Evolutionary conservation across 2,329 filamentous ascomycete genomes (phyloP).

Genomic region (Decorospora gaudefroyi): DNA sequence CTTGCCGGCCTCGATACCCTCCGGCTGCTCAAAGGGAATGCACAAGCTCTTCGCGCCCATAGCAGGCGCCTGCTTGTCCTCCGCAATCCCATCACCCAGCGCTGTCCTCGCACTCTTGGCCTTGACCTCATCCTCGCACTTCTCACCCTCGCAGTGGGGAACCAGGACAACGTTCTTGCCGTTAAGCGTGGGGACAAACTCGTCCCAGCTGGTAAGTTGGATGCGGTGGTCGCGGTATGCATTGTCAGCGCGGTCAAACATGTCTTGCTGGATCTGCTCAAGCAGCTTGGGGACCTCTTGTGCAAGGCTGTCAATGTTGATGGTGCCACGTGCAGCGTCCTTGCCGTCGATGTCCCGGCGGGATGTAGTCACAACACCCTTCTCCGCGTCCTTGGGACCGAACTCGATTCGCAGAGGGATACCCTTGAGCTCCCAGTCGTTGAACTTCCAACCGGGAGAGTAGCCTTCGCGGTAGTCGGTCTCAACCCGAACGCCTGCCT

Average conservation of each 20-base stretch:
- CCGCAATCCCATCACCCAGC: constrained; percentile 66
- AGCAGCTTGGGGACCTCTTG: constrained; percentile 78
- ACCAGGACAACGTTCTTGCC: constrained; percentile 91
- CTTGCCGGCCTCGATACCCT: constrained; percentile 74
- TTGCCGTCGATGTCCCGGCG: constrained; percentile 87
- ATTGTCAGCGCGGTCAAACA: constrained; percentile 75
- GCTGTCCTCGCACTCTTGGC: constrained; percentile 81
- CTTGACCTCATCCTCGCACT: constrained; percentile 95
- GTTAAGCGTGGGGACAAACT: constrained; percentile 88
- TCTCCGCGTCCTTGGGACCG: constrained; percentile 89
- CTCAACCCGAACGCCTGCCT: constrained; percentile 75
- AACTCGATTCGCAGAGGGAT: constrained; percentile 94
- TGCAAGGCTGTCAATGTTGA: constrained; percentile 73
- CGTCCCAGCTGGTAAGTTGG: constrained; percentile 80
- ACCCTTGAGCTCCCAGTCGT: constrained; percentile 97
- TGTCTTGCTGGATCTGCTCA: constrained; percentile 85
- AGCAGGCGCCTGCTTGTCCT: constrained; percentile 73
- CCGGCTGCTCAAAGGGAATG: constrained; percentile 85
- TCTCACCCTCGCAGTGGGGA: constrained; percentile 80
- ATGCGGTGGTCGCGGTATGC: constrained; percentile 81
- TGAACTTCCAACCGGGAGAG: constrained; percentile 95
- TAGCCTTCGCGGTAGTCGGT: constrained; percentile 88
- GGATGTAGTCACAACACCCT: constrained; percentile 80
- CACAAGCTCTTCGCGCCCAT: constrained; percentile 79
- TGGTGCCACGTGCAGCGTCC: constrained; percentile 60